phyloP scores from a whole-genome alignment of 768 basidiomycete species.

The Inosperma sp. region DNA sequence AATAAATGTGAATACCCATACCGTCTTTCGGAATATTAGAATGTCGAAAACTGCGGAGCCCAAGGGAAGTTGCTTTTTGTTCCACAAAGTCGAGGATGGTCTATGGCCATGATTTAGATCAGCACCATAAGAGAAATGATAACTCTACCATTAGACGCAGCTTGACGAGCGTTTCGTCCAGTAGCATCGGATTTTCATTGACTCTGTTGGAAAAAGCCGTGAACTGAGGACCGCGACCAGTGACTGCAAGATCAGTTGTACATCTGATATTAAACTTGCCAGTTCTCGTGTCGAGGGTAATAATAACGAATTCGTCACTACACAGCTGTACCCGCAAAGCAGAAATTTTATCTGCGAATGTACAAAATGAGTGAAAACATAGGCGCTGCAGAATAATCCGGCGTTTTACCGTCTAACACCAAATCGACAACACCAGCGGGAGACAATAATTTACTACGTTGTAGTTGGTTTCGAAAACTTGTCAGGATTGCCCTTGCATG shows the following conservation, averaged over 20 bases:
- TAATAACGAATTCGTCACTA: constrained; percentile 68
- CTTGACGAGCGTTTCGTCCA: constrained; percentile 53
- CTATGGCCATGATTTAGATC: constrained; percentile 35
- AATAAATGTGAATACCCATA: no score
- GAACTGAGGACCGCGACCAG: constrained; percentile 67
- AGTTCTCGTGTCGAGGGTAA: constrained; percentile 76
- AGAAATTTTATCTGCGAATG: constrained; percentile 43
- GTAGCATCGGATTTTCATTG: constrained; percentile 61
- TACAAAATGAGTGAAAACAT: not conserved
- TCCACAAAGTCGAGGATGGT: constrained; percentile 80
- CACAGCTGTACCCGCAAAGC: constrained; percentile 68
- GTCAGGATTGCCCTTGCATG: constrained; percentile 63
- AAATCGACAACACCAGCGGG: constrained; percentile 55
- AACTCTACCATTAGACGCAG: constrained; percentile 59
- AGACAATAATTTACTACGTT: constrained; percentile 56
- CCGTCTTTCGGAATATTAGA: constrained; percentile 68
- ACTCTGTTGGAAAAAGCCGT: constrained; percentile 51
- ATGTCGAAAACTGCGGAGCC: constrained; percentile 65
- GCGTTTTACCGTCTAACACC: constrained; percentile 47
- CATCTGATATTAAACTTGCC: constrained; percentile 77
- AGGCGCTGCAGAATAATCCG: not conserved
- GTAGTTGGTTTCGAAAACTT: constrained; percentile 52
- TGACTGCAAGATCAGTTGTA: constrained; percentile 73
- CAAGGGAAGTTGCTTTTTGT: constrained; percentile 81
- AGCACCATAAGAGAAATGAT: not conserved